These are phyloP conservation scores for Collybia sordida DNA, from an alignment of 768 basidiomycete species.

Conservation along the genomic window DNA sequence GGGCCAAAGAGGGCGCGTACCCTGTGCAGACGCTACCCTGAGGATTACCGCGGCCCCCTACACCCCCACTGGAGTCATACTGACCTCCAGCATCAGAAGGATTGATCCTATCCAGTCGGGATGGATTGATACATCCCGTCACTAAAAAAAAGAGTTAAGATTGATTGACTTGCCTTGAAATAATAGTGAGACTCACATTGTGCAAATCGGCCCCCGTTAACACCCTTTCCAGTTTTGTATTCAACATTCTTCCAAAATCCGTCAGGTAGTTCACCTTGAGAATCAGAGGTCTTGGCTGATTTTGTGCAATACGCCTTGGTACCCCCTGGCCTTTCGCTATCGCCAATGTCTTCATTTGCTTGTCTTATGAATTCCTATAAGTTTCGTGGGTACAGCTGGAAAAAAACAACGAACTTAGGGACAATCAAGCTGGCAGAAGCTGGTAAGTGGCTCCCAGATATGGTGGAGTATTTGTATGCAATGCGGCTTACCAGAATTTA, in stretches of 20 bases:
- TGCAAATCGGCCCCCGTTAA: constrained; percentile 37
- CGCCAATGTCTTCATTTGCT: constrained; percentile 49
- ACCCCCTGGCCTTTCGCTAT: constrained; percentile 52
- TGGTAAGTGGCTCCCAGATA: not conserved
- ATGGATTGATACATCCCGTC: constrained; percentile 51
- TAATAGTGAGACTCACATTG: constrained; percentile 34
- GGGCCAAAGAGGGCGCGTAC: constrained; percentile 20
- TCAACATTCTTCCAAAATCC: constrained; percentile 51
- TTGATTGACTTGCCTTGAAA: not conserved
- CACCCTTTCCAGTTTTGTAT: constrained; percentile 38
- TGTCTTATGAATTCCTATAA: constrained; percentile 14
- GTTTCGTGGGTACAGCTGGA: not conserved
- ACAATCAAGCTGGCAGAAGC: not conserved
- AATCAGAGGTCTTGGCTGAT: constrained; percentile 31
- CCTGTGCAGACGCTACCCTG: constrained; percentile 48
- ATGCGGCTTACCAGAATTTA: constrained; percentile 39
- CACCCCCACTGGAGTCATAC: constrained; percentile 56
- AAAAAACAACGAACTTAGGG: not conserved
- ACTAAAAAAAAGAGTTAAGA: constrained; percentile 26
- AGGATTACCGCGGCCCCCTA: constrained; percentile 46
- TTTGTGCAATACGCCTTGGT: constrained; percentile 52
- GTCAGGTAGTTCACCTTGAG: constrained; percentile 41
- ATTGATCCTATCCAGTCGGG: constrained; percentile 39
- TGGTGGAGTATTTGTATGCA: not conserved
- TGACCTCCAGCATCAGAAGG: constrained; percentile 49